Evolutionary conservation across 768 basidiomycete species (phyloP), one percentile per base, ranked within the genome.

Genomic region (Scleroderma bovista): DNA sequence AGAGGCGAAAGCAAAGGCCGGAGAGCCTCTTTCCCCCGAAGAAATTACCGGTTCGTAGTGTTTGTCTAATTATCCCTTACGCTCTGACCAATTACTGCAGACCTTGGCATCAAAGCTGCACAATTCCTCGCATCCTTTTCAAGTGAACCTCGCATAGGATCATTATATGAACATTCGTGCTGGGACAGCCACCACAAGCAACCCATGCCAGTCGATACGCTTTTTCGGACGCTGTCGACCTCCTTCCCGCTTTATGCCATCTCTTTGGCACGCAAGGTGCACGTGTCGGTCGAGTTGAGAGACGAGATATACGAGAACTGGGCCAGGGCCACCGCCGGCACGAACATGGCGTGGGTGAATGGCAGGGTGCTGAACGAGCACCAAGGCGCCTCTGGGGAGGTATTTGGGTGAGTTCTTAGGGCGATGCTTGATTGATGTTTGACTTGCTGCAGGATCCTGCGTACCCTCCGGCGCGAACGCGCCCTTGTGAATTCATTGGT

Each of bases 241-340:
- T 85, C 94, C 66, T 95, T 97, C 69, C 94, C 95, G 0, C 86
- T 80, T 62, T 95, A 94, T 60, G 84, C 84, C 1, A 75, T 82
- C 1, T 72, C 83, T 3, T 72, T 96, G 26, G 79, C 87, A 1
- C 81, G 91, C 3, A 82, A 85, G 50, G 79, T 93, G 38, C 58
- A 69, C 2, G 69, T 80, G 3, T 77, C 79, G 50, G 62, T 68
- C 9, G 70, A 67, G 12, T 57, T 95, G 9, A 59, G 62, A 1
- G 64, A 75, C 0, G 88, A 90, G 59, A 63, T 93, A 6, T 60
- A 72, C 19, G 61, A 60, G 8, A 91, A 91, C 55, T 74, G 78
- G 51, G 54, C 17, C 23, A 78, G 74, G 51, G 77, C 72, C 15
- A 71, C 78, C 51, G 71, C 67, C 38, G 82, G 85, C 1, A 54